These are phyloP conservation scores for Gillenia trifoliata DNA, from an alignment of 306 rosid species.

Conservation along the genomic window DNA sequence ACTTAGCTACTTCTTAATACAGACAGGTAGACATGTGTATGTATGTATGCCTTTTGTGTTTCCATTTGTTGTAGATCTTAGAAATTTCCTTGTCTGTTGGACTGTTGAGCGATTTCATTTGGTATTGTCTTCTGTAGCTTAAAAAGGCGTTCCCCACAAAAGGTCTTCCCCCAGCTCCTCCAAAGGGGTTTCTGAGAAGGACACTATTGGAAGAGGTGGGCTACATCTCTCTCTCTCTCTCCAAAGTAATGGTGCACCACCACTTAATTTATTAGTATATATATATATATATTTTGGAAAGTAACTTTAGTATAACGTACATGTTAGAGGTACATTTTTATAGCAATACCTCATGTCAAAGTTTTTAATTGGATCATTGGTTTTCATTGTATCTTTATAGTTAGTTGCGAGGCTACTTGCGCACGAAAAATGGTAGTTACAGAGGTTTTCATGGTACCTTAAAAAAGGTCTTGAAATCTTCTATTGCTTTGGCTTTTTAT, in stretches of 20 bases:
- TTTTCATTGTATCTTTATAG: neutral
- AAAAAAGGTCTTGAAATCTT: no score
- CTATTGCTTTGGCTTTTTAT: no score
- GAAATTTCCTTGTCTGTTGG: neutral
- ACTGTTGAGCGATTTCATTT: constrained; percentile 2
- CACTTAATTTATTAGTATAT: no score
- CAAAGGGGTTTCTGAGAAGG: constrained; percentile 57
- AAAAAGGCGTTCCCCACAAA: constrained; percentile 59
- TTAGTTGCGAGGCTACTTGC: neutral
- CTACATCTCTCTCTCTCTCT: constrained; percentile 15
- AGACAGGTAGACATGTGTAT: neutral
- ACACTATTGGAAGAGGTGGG: constrained; percentile 70
- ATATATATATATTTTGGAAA: no score
- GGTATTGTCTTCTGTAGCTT: constrained; percentile 47
- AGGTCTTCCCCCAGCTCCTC: constrained; percentile 68
- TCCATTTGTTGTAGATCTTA: neutral
- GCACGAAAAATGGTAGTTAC: no score
- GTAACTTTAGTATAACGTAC: no score
- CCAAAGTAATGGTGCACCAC: no score
- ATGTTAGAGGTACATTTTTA: neutral
- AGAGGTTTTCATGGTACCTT: no score
- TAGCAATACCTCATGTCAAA: neutral
- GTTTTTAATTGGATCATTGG: neutral
- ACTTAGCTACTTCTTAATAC: neutral
- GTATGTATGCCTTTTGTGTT: neutral